Base-by-base conservation (phyloP, 2,329 filamentous ascomycete species). In the Fusarium irregulare region DNA sequence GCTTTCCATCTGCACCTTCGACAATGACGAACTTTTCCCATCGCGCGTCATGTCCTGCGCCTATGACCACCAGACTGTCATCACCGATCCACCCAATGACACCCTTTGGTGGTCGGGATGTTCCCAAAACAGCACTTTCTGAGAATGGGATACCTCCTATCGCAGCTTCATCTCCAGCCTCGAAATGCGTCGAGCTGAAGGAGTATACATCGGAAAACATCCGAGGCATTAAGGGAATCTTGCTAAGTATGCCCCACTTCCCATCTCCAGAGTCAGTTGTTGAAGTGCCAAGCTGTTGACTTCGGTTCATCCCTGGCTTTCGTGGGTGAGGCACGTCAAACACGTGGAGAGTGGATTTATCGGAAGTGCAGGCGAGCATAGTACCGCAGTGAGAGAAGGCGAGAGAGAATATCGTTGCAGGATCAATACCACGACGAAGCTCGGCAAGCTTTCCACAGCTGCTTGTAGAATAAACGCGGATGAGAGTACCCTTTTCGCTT, bases 331-430 rank as follows among this genome's bases (percentile, higher is more conserved):
- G 91, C 2, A 98, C 86, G 76, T 98, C 94, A 77, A 98, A 99
- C 40, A 99, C 87, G 80, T 99, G 96, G 13, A 99, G 85, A 1
- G 94, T 99, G 8, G 93, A 94, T 81, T 98, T 99, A 84, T 99
- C 96, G 2, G 94, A 98, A 2, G 95, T 98, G 66, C 94, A 95
- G 27, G 96, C 96, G 13, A 98, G 86, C 76, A 94, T 87, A 45
- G 86, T 88, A 54, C 92, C 92, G 1, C 90, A 90, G 1, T 94
- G 94, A 21, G 93, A 97, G 78, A 99, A 96, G 13, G 92, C 91
- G 13, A 99, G 85, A 3, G 93, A 95, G 81, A 93, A 97, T 71
- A 98, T 92, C 56, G 90, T 89, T 18, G 96, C 94, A 37, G 90
- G 91, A 76, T 99, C 96, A 49, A 97, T 91, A 44, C 96, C 96